phyloP scores from a whole-genome alignment of 306 rosid genomes.

The Acmispon strigosus region DNA sequence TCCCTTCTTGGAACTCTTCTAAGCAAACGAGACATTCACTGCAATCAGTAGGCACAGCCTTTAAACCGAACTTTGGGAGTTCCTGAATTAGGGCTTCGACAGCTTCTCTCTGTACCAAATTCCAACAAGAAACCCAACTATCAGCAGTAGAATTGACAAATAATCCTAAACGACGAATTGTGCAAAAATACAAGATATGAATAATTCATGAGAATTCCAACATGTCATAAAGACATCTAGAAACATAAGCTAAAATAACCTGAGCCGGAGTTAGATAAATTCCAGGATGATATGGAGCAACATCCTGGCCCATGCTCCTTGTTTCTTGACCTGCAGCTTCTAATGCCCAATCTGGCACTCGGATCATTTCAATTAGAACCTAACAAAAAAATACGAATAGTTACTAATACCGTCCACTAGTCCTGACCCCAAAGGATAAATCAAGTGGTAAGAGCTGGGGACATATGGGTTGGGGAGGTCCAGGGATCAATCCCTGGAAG shows the following conservation, averaged over 20 bases:
- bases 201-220: not conserved
- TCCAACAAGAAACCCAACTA: conserved; percentile 14
- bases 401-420: conserved; percentile 7
- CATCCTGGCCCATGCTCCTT: conserved; percentile 71
- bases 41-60: conserved; percentile 85
- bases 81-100: conserved; percentile 88
- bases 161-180: not conserved
- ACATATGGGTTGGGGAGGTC: no score
- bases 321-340: conserved; percentile 91
- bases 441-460: no score
- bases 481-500: no score
- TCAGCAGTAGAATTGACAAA: conserved; percentile 13
- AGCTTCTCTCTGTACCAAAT: conserved; percentile 62
- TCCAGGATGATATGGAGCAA: conserved; percentile 74
- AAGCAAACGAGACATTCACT: conserved; percentile 81
- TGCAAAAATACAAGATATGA: not conserved
- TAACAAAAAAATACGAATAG: conserved; percentile 20
- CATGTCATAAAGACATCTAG: not conserved
- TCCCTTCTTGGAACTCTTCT: conserved; percentile 76
- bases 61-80: conserved; percentile 68
- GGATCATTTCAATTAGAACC: conserved; percentile 81
- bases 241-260: conserved; percentile 29
- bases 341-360: conserved; percentile 89
- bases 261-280: conserved; percentile 75
- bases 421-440: no score